A percentile compares a stretch with the other conserved stretches of the same genome.
Evolutionary conservation across 2,329 filamentous ascomycete species (phyloP).

Genomic region (Thelonectria blattea): DNA sequence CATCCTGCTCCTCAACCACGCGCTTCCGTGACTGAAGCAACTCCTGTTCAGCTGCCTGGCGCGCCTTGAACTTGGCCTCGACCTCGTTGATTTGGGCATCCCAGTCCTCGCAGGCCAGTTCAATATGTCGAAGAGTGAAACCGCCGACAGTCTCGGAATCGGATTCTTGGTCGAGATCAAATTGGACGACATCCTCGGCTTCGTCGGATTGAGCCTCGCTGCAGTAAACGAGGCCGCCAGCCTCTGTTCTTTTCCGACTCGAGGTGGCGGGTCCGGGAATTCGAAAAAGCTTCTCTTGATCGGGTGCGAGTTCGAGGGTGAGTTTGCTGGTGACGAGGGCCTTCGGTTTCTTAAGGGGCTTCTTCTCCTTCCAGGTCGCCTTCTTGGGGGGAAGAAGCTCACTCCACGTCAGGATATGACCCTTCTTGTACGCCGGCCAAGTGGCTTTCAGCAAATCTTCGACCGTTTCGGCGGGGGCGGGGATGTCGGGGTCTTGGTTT

Average conservation of each 20-base stretch:
- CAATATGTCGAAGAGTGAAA: slow-evolving; percentile 79
- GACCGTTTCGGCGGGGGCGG: slow-evolving; percentile 73
- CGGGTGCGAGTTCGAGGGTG: slow-evolving; percentile 81
- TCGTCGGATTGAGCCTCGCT: slow-evolving; percentile 46
- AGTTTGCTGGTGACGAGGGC: slow-evolving; percentile 86
- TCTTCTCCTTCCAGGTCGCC: slow-evolving; percentile 79
- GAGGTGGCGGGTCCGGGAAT: slow-evolving; percentile 66
- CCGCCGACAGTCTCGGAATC: slow-evolving; percentile 74
- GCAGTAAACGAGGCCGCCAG: slow-evolving; percentile 55
- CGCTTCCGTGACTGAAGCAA: slow-evolving; percentile 41
- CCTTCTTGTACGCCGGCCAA: slow-evolving; percentile 81
- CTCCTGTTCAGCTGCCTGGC: slow-evolving; percentile 42
- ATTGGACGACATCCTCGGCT: slow-evolving; percentile 47
- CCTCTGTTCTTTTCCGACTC: slow-evolving; percentile 61
- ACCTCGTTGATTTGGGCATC: slow-evolving; percentile 65
- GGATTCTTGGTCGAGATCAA: slow-evolving; percentile 57
- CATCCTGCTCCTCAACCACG: slow-evolving; percentile 52
- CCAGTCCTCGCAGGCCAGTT: slow-evolving; percentile 88
- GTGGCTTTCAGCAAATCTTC: slow-evolving; percentile 79
- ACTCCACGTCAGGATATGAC: slow-evolving; percentile 78
- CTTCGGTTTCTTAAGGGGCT: slow-evolving; percentile 79
- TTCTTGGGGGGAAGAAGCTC: slow-evolving; percentile 83
- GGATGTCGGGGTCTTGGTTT: slow-evolving; percentile 68
- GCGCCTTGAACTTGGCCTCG: slow-evolving; percentile 45
- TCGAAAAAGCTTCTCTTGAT: slow-evolving; percentile 86